These are phyloP conservation scores for Microbotryum intermedium DNA, from an alignment of 1,284 basidiomycete species.

Conservation along the genomic window DNA sequence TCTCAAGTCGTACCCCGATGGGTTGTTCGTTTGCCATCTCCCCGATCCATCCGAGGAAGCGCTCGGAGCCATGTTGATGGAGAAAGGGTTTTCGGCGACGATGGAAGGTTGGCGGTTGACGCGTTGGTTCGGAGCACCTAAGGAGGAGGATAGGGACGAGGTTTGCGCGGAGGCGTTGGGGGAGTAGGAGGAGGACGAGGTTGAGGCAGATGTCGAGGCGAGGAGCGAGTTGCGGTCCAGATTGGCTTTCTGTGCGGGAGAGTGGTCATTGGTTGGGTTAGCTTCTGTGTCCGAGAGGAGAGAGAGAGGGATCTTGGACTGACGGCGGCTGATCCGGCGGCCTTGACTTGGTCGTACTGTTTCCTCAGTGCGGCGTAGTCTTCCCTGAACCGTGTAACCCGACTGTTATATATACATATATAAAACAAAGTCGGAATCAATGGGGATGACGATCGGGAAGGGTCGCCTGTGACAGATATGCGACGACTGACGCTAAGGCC, in stretches of 20 bases:
- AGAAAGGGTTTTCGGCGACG: constrained; percentile 42
- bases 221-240: constrained; percentile 55
- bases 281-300: not conserved
- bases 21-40: constrained; percentile 10
- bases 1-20: constrained; percentile 14
- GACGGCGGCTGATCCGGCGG: constrained; percentile 22
- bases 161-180: not conserved
- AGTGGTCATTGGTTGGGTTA: too few species aligned
- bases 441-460: too few species aligned
- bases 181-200: constrained; percentile 4
- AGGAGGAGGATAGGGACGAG: not conserved
- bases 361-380: constrained; percentile 43
- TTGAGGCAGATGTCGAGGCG: constrained; percentile 6
- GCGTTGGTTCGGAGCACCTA: not conserved
- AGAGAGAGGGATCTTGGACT: not conserved
- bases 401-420: too few species aligned
- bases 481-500: constrained; percentile 62
- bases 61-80: constrained; percentile 46
- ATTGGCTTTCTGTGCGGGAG: constrained; percentile 47
- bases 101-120: not conserved
- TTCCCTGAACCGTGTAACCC: constrained; percentile 43
- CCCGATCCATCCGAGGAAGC: constrained; percentile 48
- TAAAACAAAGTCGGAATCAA: too few species aligned
- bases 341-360: constrained; percentile 43
- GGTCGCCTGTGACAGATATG: too few species aligned